Conservation (phyloP, 257 asterid genomes). For the Asclepias syriaca region DNA sequence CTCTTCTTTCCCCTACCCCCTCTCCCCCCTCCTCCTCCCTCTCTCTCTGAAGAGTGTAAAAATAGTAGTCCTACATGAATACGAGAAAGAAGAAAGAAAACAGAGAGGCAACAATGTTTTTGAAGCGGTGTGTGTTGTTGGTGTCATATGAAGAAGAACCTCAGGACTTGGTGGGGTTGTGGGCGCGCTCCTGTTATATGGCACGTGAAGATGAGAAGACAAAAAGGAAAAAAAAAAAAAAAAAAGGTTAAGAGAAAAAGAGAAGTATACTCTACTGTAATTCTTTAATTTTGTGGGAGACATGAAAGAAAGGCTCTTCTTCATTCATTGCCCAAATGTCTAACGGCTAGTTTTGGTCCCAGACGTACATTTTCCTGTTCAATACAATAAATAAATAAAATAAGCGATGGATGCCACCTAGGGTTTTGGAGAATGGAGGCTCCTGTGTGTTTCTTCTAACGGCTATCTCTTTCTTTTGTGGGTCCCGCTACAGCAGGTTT, state of each 20-base stretch:
- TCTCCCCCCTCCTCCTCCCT: too few species aligned
- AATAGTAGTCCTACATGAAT: neutral
- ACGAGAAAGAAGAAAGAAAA: constrained; percentile 1
- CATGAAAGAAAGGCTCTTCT: constrained; percentile 8
- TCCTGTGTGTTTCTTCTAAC: constrained; percentile 30
- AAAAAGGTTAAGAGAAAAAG: constrained; percentile 7
- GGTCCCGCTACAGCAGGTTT: constrained; percentile 18
- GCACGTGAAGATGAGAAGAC: constrained; percentile 36
- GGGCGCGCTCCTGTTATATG: constrained; percentile 23
- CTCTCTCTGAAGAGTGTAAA: neutral
- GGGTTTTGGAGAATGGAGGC: constrained; percentile 24
- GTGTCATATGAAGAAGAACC: constrained; percentile 5
- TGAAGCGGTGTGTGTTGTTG: constrained; percentile 11
- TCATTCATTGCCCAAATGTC: constrained; percentile 6
- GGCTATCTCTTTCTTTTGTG: constrained; percentile 62
- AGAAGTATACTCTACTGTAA: neutral
- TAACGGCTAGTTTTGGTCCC: constrained; percentile 73
- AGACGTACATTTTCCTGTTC: neutral
- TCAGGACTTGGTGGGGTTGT: constrained; percentile 19
- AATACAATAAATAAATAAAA: too few species aligned
- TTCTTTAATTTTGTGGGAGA: too few species aligned
- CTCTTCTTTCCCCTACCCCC: neutral
- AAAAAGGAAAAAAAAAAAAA: neutral
- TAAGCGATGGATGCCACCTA: constrained; percentile 16
- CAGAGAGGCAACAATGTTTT: constrained; percentile 6